Conservation (phyloP, 306 rosid genomes). For the Erythrophleum fordii region DNA sequence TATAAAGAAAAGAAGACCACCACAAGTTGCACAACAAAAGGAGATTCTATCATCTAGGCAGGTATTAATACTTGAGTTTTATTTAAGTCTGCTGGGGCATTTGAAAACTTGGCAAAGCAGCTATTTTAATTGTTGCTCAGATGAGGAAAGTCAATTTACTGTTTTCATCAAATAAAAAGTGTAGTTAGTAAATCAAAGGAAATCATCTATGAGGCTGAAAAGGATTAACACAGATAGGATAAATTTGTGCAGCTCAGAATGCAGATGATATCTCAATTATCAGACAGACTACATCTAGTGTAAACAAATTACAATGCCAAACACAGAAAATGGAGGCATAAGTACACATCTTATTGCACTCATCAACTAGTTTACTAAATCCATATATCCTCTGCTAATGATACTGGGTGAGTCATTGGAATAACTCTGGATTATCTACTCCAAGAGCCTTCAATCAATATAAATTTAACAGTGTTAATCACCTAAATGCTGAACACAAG, state of each 20-base stretch:
- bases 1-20: neutral
- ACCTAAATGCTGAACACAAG: neutral
- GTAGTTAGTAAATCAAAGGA: neutral
- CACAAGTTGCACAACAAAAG: neutral
- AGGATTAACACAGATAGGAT: neutral
- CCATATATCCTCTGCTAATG: neutral
- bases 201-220: neutral
- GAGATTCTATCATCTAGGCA: neutral
- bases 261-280: neutral
- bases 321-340: neutral
- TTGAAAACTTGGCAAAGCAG: neutral
- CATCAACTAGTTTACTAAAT: neutral
- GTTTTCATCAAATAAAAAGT: neutral
- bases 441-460: neutral
- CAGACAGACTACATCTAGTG: neutral
- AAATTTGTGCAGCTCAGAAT: neutral
- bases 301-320: neutral
- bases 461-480: neutral
- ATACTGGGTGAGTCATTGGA: too few species aligned
- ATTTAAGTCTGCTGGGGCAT: neutral
- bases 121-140: neutral
- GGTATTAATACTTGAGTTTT: neutral
- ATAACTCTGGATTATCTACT: neutral
- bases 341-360: neutral
- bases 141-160: neutral